Percentiles rank a stretch among this genome's conserved stretches.
Evolutionary conservation across 768 basidiomycete genomes (phyloP).

Genomic region (Arthromyces matolae): DNA sequence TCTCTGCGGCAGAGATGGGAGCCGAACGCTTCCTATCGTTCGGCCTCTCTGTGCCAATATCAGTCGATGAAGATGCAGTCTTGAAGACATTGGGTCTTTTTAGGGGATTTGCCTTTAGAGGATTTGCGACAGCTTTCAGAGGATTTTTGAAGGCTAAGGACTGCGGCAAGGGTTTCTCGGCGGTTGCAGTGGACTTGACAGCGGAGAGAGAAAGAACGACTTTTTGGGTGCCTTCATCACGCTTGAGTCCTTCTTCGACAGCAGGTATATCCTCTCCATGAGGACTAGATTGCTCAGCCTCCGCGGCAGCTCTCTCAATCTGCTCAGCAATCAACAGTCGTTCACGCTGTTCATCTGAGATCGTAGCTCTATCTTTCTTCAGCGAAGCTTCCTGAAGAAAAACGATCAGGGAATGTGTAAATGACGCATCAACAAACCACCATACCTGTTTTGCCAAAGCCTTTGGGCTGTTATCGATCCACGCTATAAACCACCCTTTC

Average conservation of each 20-base stretch:
- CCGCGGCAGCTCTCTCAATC: slow-evolving; percentile 78
- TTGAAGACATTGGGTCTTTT: slow-evolving; percentile 79
- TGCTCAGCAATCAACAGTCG: slow-evolving; percentile 87
- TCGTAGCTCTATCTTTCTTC: slow-evolving; percentile 90
- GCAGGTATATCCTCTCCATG: slow-evolving; percentile 34
- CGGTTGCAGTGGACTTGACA: slow-evolving; percentile 43
- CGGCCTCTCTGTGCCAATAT: slow-evolving; percentile 30
- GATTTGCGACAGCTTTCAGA: slow-evolving; percentile 55
- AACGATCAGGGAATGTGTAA: slow-evolving; percentile 3
- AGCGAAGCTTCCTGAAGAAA: slow-evolving; percentile 63
- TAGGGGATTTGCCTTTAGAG: slow-evolving; percentile 63
- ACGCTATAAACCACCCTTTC: slow-evolving; percentile 96
- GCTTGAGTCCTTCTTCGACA: slow-evolving; percentile 60
- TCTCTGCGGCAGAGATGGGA: slow-evolving; percentile 79
- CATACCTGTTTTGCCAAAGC: slow-evolving; percentile 85
- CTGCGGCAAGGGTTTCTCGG: too few species aligned
- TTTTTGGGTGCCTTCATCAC: slow-evolving; percentile 69
- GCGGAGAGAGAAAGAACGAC: slow-evolving; percentile 69
- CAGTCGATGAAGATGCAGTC: slow-evolving; percentile 33
- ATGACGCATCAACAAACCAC: slow-evolving; percentile 6
- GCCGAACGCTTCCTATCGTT: slow-evolving; percentile 62
- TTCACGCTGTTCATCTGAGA: slow-evolving; percentile 94
- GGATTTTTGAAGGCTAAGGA: slow-evolving; percentile 76
- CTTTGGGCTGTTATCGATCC: slow-evolving; percentile 96
- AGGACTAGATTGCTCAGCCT: slow-evolving; percentile 33